A percentile compares a stretch with the other conserved stretches of the same genome.
phyloP scores from a whole-genome alignment of 2,329 filamentous ascomycete genomes.

The Neonectria faginata region DNA sequence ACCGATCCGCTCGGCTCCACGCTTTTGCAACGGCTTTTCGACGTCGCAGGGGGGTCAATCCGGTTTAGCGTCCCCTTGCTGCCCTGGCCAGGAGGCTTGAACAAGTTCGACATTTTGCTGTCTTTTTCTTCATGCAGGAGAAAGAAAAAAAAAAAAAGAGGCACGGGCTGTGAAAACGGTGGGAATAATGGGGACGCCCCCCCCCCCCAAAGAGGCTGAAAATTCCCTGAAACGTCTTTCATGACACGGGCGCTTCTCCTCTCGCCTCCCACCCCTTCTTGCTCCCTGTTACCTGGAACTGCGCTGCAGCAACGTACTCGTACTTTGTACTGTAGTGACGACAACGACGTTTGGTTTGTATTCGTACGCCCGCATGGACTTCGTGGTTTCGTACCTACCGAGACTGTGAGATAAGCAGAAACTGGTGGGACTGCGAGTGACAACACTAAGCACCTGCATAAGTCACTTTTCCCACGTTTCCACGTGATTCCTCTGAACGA shows the following conservation, averaged over 20 bases:
- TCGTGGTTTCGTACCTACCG: background rate
- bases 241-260: too few relatives aligned
- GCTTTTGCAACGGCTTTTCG: slow-evolving; percentile 24
- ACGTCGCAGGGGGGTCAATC: slow-evolving; percentile 17
- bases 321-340: background rate
- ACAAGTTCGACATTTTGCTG: background rate
- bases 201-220: background rate
- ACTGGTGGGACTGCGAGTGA: background rate
- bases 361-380: background rate
- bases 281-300: too few relatives aligned
- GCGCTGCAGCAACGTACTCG: background rate
- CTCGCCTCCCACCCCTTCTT: too few relatives aligned
- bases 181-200: background rate
- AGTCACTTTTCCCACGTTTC: background rate
- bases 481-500: background rate
- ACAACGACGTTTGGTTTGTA: background rate
- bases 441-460: background rate
- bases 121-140: background rate
- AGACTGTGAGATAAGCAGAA: background rate
- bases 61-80: slow-evolving; percentile 15
- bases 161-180: background rate
- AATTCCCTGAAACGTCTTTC: background rate
- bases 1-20: slow-evolving; percentile 22
- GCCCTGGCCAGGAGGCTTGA: background rate
- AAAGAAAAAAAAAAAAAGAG: background rate